A percentile compares a stretch with the other conserved stretches of the same genome.
Evolutionary conservation across 2,329 filamentous ascomycete species (phyloP).

Genomic region (Hymenotorrendiella dingleyae): DNA sequence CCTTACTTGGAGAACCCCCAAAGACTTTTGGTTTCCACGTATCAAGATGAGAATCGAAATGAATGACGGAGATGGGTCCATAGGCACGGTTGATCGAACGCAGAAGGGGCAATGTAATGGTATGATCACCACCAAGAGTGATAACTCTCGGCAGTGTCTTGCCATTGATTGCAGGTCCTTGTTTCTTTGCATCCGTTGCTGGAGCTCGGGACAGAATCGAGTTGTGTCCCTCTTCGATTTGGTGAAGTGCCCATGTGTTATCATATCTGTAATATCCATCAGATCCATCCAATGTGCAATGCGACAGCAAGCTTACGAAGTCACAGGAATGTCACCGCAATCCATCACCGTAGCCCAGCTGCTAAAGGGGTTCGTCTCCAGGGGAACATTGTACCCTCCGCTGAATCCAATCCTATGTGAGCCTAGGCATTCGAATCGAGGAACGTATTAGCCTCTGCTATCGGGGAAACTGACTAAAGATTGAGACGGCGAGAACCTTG

Average conservation of each 20-base stretch:
- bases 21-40: conserved; percentile 84
- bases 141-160: conserved; percentile 77
- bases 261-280: conserved; percentile 54
- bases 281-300: neutral
- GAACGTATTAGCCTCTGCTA: conserved; percentile 21
- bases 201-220: conserved; percentile 66
- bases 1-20: conserved; percentile 70
- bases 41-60: conserved; percentile 60
- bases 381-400: conserved; percentile 80
- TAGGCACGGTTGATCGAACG: conserved; percentile 56
- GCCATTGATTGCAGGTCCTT: conserved; percentile 63
- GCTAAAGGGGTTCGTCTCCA: conserved; percentile 74
- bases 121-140: conserved; percentile 63
- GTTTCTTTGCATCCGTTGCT: conserved; percentile 59
- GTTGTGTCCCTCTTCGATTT: conserved; percentile 83
- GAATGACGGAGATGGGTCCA: conserved; percentile 55
- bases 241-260: conserved; percentile 72
- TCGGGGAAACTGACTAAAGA: conserved; percentile 62
- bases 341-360: conserved; percentile 76
- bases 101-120: conserved; percentile 54
- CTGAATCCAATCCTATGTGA: conserved; percentile 44
- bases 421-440: conserved; percentile 27
- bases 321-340: conserved; percentile 80
- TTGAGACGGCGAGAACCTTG: conserved; percentile 82
- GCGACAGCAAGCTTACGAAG: conserved; percentile 53